phyloP scores from a whole-genome alignment of 495 filamentous ascomycete genomes.

The Tuber calosporum region DNA sequence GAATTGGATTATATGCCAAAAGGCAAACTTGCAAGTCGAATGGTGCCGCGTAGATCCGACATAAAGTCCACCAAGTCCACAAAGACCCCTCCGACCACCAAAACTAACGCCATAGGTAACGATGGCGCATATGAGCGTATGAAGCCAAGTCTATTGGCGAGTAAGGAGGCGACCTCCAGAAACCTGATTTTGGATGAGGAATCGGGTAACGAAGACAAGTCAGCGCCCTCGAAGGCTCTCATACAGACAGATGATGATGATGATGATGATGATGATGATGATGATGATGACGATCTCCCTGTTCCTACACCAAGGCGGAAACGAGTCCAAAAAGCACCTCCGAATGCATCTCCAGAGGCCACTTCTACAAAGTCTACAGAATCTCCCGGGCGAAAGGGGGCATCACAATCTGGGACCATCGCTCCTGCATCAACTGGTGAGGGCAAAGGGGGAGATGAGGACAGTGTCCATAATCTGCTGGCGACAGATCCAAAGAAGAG shows the following conservation, averaged over 20 bases:
- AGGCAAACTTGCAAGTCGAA: conserved; percentile 63
- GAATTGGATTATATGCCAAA: conserved; percentile 47
- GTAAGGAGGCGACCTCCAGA: conserved; percentile 5
- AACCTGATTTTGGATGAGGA: conserved; percentile 4
- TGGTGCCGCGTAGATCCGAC: conserved; percentile 47
- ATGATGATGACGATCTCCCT: conserved; percentile 14
- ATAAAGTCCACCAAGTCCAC: conserved; percentile 14
- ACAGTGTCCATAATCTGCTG: conserved; percentile 47
- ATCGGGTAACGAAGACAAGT: conserved; percentile 32
- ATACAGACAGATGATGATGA: conserved; percentile 6
- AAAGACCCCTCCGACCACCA: not conserved
- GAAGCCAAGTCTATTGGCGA: conserved; percentile 32
- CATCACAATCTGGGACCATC: conserved; percentile 10
- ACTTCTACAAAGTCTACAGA: conserved; percentile 8
- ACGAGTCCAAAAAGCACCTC: conserved; percentile 12
- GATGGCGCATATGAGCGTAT: conserved; percentile 41
- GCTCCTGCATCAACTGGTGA: not conserved
- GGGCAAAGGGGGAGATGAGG: conserved; percentile 36
- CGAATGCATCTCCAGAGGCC: conserved; percentile 9
- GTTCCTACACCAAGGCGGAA: conserved; percentile 19
- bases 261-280: conserved; percentile 10
- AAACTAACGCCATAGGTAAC: conserved; percentile 13
- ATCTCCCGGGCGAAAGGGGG: conserved; percentile 12
- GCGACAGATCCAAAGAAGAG: conserved; percentile 49
- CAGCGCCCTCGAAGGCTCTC: not conserved